Evolutionary conservation across 2,329 filamentous ascomycete species (phyloP).

Genomic region (Talaromyces sp.): DNA sequence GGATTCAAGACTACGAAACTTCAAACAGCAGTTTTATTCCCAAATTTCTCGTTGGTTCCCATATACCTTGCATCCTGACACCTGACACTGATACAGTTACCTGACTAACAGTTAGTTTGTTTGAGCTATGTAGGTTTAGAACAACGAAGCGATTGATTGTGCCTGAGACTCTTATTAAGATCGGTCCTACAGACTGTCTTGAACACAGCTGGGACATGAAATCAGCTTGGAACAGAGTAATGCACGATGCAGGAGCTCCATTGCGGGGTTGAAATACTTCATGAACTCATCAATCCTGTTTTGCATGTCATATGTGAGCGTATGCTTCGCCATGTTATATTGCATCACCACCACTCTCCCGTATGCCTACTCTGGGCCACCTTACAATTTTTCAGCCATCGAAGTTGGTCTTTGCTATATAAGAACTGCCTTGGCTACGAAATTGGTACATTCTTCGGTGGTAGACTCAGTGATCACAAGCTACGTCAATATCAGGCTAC

Average conservation of each 20-base stretch:
- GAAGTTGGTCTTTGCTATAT: conserved; percentile 1
- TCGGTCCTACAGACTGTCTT: not conserved
- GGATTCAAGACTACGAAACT: not conserved
- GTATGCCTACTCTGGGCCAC: not conserved
- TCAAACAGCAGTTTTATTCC: not conserved
- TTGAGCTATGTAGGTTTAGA: not conserved
- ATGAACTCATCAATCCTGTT: not conserved
- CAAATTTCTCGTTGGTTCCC: not conserved
- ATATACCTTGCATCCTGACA: not conserved
- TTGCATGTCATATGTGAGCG: not conserved
- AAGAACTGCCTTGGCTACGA: conserved; percentile 5
- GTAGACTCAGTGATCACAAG: not conserved
- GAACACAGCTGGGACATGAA: not conserved
- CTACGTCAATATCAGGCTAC: not conserved
- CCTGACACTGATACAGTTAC: not conserved
- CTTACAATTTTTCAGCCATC: not conserved
- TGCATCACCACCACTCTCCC: not conserved
- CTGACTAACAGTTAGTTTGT: not conserved
- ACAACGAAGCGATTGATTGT: not conserved
- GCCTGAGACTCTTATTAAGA: conserved; percentile 20
- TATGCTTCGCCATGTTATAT: not conserved
- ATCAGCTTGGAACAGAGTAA: not conserved
- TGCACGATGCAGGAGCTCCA: not conserved
- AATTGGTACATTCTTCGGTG: not conserved
- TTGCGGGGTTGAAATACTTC: not conserved